Evolutionary conservation across 768 basidiomycete species (phyloP), one percentile per base, ranked within the genome.

Genomic region (Tulasnella calospora): DNA sequence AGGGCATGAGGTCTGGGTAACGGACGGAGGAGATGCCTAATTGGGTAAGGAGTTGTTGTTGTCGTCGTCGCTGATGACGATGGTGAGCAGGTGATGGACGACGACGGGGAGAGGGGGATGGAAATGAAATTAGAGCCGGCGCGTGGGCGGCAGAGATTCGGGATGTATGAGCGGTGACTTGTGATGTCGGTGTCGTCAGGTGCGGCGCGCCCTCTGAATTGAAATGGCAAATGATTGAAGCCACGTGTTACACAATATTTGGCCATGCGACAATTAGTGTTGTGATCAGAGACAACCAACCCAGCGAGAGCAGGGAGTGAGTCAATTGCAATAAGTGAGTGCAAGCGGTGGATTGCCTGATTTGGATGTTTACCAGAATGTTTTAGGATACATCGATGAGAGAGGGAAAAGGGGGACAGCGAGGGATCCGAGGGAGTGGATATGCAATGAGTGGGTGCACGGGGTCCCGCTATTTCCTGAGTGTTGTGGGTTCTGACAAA

Each of bases 1-100:
- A 67, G 61, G 61, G 61, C 61, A 19, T 67, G 61, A 67, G 61
- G 61, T 67, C 61, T 67, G 61, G 61, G 61, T 67, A 67, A 57
- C 33, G 61, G 27, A 67, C 61, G 61, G 61, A 67, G 61, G 61
- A 30, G n/a, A 67, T 27, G 23, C 61, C 61, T 13, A 12, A 35
- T 67, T 67, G 30, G 61, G n/a, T n/a, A n/a, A n/a, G n/a, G n/a
- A n/a, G 44, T 9, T 15, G 41, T 8, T 15, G 41, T 44, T 44
- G 41, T 40, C 38, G 61, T 33, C 61, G n/a, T 67, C 47, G 47
- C 3, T 33, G 27, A 17, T 27, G 61, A 33, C 61, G 61, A 27
- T 67, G 61, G 12, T 3, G 61, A 67, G n/a, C 3, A 67, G 61
- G 21, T 17, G 33, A 67, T 9, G 13, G 61, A 33, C 55, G 55